phyloP scores from a whole-genome alignment of 352 stramenopile genomes.

The Phytophthora capsici region DNA sequence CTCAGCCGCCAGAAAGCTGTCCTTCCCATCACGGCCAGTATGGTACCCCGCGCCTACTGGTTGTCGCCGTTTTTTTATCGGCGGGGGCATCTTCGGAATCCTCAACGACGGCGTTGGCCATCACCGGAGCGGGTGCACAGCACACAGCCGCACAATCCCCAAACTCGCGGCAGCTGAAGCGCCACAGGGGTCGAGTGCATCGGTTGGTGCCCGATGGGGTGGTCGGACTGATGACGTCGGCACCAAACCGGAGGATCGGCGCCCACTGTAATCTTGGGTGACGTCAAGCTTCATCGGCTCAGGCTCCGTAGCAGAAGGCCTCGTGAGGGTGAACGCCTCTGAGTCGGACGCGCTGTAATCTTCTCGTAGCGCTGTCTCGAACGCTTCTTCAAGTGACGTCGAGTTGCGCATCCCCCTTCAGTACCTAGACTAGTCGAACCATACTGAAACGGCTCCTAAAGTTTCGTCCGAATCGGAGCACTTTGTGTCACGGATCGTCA shows the following conservation, averaged over 20 bases:
- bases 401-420: too few species aligned
- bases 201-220: background rate
- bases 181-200: conserved; percentile 16
- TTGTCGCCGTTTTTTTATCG: background rate
- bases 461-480: too few species aligned
- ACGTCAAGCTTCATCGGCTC: conserved; percentile 27
- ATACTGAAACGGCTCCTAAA: too few species aligned
- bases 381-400: conserved; percentile 19
- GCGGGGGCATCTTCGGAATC: too few species aligned
- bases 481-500: too few species aligned
- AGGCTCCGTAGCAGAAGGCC: background rate
- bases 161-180: conserved; percentile 9
- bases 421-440: too few species aligned
- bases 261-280: conserved; percentile 4
- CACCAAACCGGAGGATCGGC: background rate
- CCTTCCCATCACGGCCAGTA: conserved; percentile 11
- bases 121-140: conserved; percentile 8
- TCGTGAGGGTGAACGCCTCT: conserved; percentile 1
- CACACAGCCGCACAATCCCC: conserved; percentile 22
- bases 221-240: background rate
- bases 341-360: conserved; percentile 22
- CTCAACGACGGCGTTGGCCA: background rate
- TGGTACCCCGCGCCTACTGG: conserved; percentile 2
- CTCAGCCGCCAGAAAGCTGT: conserved; percentile 11
- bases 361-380: conserved; percentile 14